Percentiles rank a stretch among this genome's conserved stretches.
These are phyloP conservation scores for Aaosphaeria pasadenensis DNA, from an alignment of 2,329 filamentous ascomycete species.

Conservation along the genomic window DNA sequence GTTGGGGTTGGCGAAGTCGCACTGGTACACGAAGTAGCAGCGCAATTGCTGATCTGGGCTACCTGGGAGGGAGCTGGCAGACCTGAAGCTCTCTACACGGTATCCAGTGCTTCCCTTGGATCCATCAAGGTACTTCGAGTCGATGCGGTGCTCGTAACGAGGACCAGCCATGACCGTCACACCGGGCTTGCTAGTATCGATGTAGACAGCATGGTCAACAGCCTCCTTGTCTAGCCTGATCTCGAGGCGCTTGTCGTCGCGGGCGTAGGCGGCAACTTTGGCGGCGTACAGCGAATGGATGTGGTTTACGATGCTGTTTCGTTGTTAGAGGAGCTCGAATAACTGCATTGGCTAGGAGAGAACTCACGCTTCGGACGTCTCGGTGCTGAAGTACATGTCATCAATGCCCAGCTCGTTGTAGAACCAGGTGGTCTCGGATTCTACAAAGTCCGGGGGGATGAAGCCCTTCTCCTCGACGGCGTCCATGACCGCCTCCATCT, in stretches of 20 bases:
- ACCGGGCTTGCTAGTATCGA: constrained; percentile 92
- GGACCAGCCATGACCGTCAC: constrained; percentile 73
- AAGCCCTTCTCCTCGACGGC: constrained; percentile 76
- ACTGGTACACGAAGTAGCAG: constrained; percentile 99
- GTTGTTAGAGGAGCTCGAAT: constrained; percentile 10
- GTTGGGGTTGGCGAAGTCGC: constrained; percentile 76
- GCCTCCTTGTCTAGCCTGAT: constrained; percentile 96
- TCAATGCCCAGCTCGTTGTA: constrained; percentile 97
- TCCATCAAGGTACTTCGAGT: constrained; percentile 90
- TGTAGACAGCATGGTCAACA: constrained; percentile 92
- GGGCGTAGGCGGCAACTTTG: constrained; percentile 89
- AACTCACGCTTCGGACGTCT: constrained; percentile 66
- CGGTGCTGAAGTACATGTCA: constrained; percentile 96
- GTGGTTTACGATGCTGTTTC: constrained; percentile 72
- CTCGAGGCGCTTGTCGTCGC: constrained; percentile 90
- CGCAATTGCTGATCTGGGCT: constrained; percentile 78
- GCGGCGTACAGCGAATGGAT: constrained; percentile 96
- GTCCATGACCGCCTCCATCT: constrained; percentile 84
- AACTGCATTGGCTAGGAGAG: neutral
- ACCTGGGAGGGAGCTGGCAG: constrained; percentile 73
- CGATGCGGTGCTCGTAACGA: constrained; percentile 89
- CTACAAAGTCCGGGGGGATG: constrained; percentile 79
- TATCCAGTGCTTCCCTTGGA: constrained; percentile 70
- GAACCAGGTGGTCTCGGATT: constrained; percentile 90
- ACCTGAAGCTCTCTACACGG: constrained; percentile 96